These are phyloP conservation scores for Solanum piurae DNA, from an alignment of 257 asterid genomes.

Conservation along the genomic window DNA sequence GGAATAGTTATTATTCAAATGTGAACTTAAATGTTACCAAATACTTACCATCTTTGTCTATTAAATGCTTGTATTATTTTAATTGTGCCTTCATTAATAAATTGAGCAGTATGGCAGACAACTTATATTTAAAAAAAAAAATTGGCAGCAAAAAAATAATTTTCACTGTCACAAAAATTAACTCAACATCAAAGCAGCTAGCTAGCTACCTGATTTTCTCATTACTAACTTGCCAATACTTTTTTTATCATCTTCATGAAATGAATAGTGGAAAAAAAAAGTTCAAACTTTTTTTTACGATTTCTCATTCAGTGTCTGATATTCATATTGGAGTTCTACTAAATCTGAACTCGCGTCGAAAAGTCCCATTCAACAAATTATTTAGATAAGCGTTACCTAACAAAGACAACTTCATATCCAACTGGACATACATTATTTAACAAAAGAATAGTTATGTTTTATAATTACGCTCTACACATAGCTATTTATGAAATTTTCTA, in stretches of 20 bases:
- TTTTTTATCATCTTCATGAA: background rate
- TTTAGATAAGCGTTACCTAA: background rate
- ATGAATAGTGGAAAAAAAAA: background rate
- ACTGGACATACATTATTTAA: background rate
- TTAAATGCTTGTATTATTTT: background rate
- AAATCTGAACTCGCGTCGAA: background rate
- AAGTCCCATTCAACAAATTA: background rate
- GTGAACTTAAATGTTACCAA: background rate
- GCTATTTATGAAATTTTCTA: background rate
- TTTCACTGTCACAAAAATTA: background rate
- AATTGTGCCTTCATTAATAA: background rate
- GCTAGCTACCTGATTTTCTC: background rate
- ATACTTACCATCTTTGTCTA: background rate
- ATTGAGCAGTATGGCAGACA: background rate
- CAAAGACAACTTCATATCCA: background rate
- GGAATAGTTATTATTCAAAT: background rate
- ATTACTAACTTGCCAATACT: background rate
- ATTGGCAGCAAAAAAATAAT: background rate
- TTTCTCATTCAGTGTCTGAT: background rate
- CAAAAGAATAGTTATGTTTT: background rate
- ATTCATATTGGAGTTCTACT: background rate
- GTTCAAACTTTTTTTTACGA: background rate
- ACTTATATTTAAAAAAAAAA: background rate
- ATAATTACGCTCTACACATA: background rate
- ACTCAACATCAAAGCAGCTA: background rate